These are phyloP conservation scores for Thalassiosira exigua DNA, from an alignment of 352 stramenopile species.

Conservation along the genomic window DNA sequence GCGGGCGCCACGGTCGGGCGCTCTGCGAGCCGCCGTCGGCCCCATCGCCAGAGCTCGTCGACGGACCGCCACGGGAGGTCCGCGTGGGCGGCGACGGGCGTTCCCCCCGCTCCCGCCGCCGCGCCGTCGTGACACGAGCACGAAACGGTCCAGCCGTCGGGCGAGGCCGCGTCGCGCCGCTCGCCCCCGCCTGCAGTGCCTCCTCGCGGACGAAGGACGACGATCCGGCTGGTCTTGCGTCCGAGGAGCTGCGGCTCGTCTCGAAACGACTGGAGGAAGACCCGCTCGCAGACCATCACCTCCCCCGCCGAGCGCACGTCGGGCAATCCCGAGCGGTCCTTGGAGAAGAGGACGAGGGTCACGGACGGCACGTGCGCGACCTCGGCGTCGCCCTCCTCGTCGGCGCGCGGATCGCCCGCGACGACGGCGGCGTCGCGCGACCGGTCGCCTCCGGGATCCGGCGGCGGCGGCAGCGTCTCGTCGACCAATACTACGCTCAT, in stretches of 20 bases:
- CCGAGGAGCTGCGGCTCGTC: conserved; percentile 43
- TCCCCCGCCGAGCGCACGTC: conserved; percentile 66
- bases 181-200: neutral
- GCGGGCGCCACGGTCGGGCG: conserved; percentile 60
- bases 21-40: conserved; percentile 48
- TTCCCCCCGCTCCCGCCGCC: neutral
- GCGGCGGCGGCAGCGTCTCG: conserved; percentile 46
- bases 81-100: neutral
- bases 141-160: conserved; percentile 43
- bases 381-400: neutral
- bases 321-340: conserved; percentile 58
- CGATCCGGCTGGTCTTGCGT: conserved; percentile 29
- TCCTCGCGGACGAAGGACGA: conserved; percentile 25
- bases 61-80: conserved; percentile 22
- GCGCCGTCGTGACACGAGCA: conserved; percentile 24
- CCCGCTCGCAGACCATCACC: conserved; percentile 59
- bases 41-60: conserved; percentile 62
- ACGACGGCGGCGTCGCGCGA: neutral
- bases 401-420: neutral
- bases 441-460: conserved; percentile 1
- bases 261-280: conserved; percentile 52
- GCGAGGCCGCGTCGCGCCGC: conserved; percentile 21
- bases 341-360: conserved; percentile 67
- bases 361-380: conserved; percentile 52
- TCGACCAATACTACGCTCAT: conserved; percentile 68